These are phyloP conservation scores for Mycena latifolia DNA, from an alignment of 768 basidiomycete genomes.

Conservation along the genomic window DNA sequence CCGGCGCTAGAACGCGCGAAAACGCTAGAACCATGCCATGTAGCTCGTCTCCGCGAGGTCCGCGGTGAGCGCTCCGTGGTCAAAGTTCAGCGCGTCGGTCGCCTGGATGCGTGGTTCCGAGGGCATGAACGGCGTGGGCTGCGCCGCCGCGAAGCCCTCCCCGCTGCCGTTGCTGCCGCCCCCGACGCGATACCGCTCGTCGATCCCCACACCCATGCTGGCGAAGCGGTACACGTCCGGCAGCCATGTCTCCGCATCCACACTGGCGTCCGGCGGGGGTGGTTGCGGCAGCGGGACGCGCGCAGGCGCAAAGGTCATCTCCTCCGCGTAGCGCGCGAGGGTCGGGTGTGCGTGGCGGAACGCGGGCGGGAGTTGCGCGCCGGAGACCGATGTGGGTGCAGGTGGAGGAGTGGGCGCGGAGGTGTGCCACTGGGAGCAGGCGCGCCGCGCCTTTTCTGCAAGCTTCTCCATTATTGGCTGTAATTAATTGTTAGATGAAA, in stretches of 20 bases:
- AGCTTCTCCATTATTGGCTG: conserved; percentile 72
- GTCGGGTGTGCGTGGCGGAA: conserved; percentile 51
- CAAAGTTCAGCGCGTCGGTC: conserved; percentile 70
- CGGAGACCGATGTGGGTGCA: conserved; percentile 32
- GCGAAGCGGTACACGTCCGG: conserved; percentile 63
- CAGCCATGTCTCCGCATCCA: conserved; percentile 48
- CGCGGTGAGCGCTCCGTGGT: conserved; percentile 68
- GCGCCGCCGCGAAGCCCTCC: conserved; percentile 47
- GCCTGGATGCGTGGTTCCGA: conserved; percentile 64
- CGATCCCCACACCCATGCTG: conserved; percentile 54
- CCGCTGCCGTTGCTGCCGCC: conserved; percentile 6
- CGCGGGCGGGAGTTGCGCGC: conserved; percentile 46
- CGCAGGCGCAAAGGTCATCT: conserved; percentile 40
- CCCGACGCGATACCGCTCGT: conserved; percentile 49
- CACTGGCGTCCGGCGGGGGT: conserved; percentile 25
- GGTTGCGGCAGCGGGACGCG: conserved; percentile 21
- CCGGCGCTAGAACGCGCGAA: not conserved
- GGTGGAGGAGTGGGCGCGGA: conserved; percentile 27
- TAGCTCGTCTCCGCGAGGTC: conserved; percentile 72
- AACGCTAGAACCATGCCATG: conserved; percentile 74
- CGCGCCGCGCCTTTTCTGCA: conserved; percentile 61
- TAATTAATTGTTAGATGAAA: conserved; percentile 6
- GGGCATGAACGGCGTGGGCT: conserved; percentile 59
- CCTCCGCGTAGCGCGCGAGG: conserved; percentile 50
- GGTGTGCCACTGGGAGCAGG: conserved; percentile 53